Base-by-base conservation (phyloP, 2,329 filamentous ascomycete genomes). In the Colletotrichum viniferum region DNA sequence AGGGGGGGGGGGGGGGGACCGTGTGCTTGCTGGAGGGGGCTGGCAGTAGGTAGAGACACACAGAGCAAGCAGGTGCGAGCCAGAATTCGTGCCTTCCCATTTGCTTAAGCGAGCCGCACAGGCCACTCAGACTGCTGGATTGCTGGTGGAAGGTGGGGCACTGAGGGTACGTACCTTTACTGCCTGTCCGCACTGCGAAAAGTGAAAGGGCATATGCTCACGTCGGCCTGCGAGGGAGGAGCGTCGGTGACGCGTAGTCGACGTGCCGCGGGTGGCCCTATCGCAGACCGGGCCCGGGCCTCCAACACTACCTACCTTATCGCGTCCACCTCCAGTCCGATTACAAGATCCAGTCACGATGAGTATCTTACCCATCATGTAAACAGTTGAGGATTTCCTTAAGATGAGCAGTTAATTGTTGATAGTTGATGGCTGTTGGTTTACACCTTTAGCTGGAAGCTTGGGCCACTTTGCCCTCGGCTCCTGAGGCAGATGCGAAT, bases 51-150 rank as follows among this genome's bases (percentile, higher is more conserved):
- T 3, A 16, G 18, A 36, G 68, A 55, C 52, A 48, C 30, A 48
- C 24, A 38, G 52, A 58, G 24, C 9, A 12, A 30, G 14, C 36
- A 43, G 36, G 36, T 43, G 36, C 36, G 5, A 13, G 24, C 12
- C 36, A 58, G 9, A 63, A 60, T 73, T 64, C 70, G 58, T 70
- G 74, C n/a, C 55, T 48, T 55, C 60, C 24, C 64, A 68, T 63
- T 34, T 43, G 73, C 34, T 18, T 61, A 65, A 74, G 67, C 67
- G 60, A 71, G 69, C 16, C 2, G 69, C 73, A 72, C 73, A n/a
- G 67, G 48, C 24, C 65, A 68, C 48, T 52, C 43, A 52, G 43
- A 21, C 43, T 21, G n/a, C 43, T 52, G 43, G 16, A 28, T 30
- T 65, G 30, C 36, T 24, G 16, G 24, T 34, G n/a, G 4, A 3